Evolutionary conservation across 2,329 filamentous ascomycete genomes (phyloP).

Genomic region (Aphanoascus verrucosus): DNA sequence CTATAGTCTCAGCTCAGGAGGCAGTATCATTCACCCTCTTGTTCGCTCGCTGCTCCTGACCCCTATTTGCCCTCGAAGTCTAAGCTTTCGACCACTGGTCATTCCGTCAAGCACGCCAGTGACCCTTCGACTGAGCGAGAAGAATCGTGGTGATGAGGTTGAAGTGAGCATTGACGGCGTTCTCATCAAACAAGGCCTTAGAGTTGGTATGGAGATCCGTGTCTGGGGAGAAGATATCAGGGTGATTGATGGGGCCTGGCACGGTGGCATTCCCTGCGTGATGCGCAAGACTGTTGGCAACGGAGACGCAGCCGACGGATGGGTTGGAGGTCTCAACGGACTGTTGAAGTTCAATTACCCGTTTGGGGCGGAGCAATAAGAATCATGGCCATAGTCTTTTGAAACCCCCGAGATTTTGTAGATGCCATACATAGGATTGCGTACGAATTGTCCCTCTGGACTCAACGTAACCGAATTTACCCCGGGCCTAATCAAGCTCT

Average conservation of each 20-base stretch:
- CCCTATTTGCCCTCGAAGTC: constrained; percentile 82
- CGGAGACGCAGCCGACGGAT: constrained; percentile 64
- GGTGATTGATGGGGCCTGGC: constrained; percentile 43
- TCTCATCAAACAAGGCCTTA: constrained; percentile 52
- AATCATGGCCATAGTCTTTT: neutral
- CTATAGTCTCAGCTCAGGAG: constrained; percentile 86
- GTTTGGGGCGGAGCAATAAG: constrained; percentile 59
- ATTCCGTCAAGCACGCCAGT: constrained; percentile 55
- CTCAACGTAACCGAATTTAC: neutral
- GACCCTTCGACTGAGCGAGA: constrained; percentile 67
- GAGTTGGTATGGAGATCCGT: constrained; percentile 70
- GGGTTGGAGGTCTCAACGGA: constrained; percentile 90
- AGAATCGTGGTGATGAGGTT: constrained; percentile 64
- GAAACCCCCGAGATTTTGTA: neutral
- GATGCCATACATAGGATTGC: neutral
- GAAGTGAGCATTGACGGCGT: constrained; percentile 73
- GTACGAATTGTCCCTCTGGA: neutral
- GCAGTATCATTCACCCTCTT: constrained; percentile 86
- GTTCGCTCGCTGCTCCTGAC: constrained; percentile 83
- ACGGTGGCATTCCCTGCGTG: constrained; percentile 82
- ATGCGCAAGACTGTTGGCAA: constrained; percentile 52
- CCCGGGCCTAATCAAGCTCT: neutral
- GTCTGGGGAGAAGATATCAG: constrained; percentile 78
- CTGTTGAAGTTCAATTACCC: constrained; percentile 96
- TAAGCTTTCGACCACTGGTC: constrained; percentile 85